A percentile compares a stretch with the other conserved stretches of the same genome.
These are phyloP conservation scores for Misopates orontium DNA, from an alignment of 257 asterid genomes.

Conservation along the genomic window DNA sequence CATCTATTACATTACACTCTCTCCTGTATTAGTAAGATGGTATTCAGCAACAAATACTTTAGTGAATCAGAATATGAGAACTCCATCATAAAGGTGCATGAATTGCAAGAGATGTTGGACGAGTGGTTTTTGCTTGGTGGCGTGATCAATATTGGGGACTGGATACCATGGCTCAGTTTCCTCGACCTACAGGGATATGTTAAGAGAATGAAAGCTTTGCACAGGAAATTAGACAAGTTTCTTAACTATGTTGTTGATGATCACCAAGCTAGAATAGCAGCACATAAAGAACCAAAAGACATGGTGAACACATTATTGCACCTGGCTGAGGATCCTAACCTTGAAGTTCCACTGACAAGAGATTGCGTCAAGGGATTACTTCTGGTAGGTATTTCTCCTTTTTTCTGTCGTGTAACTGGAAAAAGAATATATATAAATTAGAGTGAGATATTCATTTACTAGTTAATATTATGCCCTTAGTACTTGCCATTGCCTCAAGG, in stretches of 20 bases:
- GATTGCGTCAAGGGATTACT: slow-evolving; percentile 37
- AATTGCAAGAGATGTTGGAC: slow-evolving; percentile 24
- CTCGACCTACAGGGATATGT: slow-evolving; percentile 47
- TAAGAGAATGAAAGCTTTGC: slow-evolving; percentile 34
- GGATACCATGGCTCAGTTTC: slow-evolving; percentile 50
- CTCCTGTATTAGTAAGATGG: slow-evolving; percentile 32
- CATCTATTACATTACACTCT: slow-evolving; percentile 24
- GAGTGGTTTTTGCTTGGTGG: slow-evolving; percentile 38
- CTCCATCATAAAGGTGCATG: slow-evolving; percentile 17
- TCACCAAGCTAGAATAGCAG: slow-evolving; percentile 25
- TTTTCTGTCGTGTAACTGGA: no score
- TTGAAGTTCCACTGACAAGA: slow-evolving; percentile 33
- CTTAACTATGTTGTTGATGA: slow-evolving; percentile 38
- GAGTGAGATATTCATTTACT: no score
- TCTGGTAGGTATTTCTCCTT: no score
- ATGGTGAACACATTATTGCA: slow-evolving; percentile 28
- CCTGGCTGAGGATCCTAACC: slow-evolving; percentile 32
- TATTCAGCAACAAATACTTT: slow-evolving; percentile 24
- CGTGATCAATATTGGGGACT: slow-evolving; percentile 38
- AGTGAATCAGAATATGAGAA: background rate
- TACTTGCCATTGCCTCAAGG: no score
- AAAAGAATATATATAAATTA: no score
- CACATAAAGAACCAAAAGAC: slow-evolving; percentile 14
- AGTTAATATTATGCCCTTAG: no score
- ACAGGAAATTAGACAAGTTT: slow-evolving; percentile 26